phyloP scores from a whole-genome alignment of 2,329 filamentous ascomycete genomes.

The Hypoxylon sp. region DNA sequence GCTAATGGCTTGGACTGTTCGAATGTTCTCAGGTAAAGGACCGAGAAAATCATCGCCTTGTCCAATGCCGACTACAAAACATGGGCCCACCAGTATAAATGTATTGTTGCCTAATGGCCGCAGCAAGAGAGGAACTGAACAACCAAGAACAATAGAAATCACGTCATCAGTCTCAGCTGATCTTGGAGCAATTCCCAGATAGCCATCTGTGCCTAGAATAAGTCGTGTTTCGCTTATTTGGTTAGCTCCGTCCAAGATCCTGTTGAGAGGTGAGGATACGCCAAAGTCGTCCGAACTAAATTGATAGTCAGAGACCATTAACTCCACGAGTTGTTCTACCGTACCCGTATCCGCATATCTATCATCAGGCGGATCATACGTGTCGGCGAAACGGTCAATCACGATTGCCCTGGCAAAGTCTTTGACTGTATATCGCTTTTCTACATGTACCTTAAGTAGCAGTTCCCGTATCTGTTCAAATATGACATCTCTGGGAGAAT shows the following conservation, averaged over 20 bases:
- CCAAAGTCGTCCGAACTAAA: neutral
- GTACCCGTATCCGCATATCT: neutral
- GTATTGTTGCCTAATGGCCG: slow-evolving; percentile 10
- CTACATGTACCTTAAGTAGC: neutral
- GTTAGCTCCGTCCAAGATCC: neutral
- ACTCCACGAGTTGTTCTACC: neutral
- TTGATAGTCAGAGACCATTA: slow-evolving; percentile 17
- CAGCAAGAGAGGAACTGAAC: slow-evolving; percentile 14
- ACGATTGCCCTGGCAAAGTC: slow-evolving; percentile 1
- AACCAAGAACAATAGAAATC: slow-evolving; percentile 31
- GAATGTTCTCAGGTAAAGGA: slow-evolving; percentile 25
- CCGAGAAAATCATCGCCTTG: slow-evolving; percentile 33
- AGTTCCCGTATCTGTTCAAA: slow-evolving; percentile 8
- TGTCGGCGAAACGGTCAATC: neutral
- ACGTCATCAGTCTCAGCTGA: slow-evolving; percentile 25
- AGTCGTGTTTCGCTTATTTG: neutral
- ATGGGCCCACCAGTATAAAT: slow-evolving; percentile 25
- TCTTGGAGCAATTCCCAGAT: slow-evolving; percentile 15
- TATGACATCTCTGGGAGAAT: neutral
- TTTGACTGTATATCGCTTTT: slow-evolving; percentile 1
- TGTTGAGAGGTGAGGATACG: neutral
- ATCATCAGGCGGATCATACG: neutral
- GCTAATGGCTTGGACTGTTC: neutral
- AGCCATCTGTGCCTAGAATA: slow-evolving; percentile 6
- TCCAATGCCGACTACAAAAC: slow-evolving; percentile 10